phyloP scores from a whole-genome alignment of 257 asterid genomes.

The Penstemon newberryi region DNA sequence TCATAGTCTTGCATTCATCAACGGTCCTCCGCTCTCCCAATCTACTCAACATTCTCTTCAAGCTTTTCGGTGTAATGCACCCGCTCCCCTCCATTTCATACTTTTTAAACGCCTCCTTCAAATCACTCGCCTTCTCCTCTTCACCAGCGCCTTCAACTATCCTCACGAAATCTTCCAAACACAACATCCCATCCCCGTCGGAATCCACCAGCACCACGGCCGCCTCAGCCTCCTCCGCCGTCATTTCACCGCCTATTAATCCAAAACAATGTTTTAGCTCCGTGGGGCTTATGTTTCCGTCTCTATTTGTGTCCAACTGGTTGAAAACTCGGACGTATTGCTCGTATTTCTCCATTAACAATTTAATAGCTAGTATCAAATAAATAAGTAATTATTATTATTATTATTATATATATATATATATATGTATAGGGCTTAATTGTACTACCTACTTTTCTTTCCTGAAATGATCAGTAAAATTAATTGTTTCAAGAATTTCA shows the following conservation, averaged over 20 bases:
- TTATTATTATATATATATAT: too few species aligned
- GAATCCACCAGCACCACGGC: constrained; percentile 51
- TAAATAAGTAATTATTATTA: too few species aligned
- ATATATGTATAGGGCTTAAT: too few species aligned
- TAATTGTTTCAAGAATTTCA: too few species aligned
- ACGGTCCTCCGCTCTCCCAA: constrained; percentile 52
- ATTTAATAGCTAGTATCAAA: too few species aligned
- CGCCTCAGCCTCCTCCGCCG: constrained; percentile 48
- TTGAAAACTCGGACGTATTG: constrained; percentile 40
- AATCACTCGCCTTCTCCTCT: constrained; percentile 46
- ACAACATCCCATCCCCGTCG: constrained; percentile 54
- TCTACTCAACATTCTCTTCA: constrained; percentile 54
- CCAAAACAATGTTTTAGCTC: constrained; percentile 42
- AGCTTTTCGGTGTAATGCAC: constrained; percentile 57
- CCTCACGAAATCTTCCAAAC: constrained; percentile 50
- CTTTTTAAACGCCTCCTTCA: constrained; percentile 52
- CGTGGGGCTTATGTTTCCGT: constrained; percentile 41
- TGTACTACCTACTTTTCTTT: too few species aligned
- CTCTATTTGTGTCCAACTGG: constrained; percentile 43
- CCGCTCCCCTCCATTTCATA: constrained; percentile 62
- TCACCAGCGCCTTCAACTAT: constrained; percentile 51
- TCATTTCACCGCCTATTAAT: constrained; percentile 32
- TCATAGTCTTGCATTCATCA: constrained; percentile 53
- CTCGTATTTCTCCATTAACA: constrained; percentile 36
- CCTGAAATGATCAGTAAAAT: too few species aligned